phyloP scores from a whole-genome alignment of 179 eudicot genomes.

The Carnegiea gigantea region DNA sequence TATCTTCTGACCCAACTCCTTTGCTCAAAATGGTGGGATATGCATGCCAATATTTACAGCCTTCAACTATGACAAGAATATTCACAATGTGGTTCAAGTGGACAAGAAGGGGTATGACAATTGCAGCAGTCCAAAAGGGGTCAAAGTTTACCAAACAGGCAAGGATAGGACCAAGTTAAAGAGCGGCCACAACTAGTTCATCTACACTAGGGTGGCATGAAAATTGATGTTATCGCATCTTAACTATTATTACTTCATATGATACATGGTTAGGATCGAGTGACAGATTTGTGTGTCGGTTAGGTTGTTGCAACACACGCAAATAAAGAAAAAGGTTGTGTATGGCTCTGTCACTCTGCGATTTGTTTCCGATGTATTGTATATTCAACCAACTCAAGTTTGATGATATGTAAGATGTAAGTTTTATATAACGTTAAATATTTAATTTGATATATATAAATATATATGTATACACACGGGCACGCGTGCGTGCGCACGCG shows the following conservation, averaged over 20 bases:
- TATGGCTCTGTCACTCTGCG: no score
- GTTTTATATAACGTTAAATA: no score
- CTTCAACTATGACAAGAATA: slow-evolving; percentile 30
- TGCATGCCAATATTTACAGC: slow-evolving; percentile 21
- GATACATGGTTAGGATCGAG: no score
- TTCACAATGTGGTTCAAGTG: slow-evolving; percentile 39
- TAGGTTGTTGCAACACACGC: not conserved
- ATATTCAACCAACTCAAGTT: not conserved
- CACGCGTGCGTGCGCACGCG: no score
- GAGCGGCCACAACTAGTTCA: slow-evolving; percentile 37
- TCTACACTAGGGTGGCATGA: slow-evolving; percentile 41
- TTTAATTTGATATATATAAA: no score
- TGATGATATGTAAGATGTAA: not conserved
- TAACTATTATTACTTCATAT: not conserved
- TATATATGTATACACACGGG: no score
- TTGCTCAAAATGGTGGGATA: not conserved
- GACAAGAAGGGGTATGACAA: slow-evolving; percentile 27
- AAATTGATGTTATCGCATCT: slow-evolving; percentile 32
- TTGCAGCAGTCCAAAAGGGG: slow-evolving; percentile 25
- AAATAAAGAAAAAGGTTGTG: no score
- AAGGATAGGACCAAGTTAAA: slow-evolving; percentile 27
- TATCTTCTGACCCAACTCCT: no score
- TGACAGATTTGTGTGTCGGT: not conserved
- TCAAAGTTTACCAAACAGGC: slow-evolving; percentile 30
- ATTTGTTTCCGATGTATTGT: no score